A percentile compares a stretch with the other conserved stretches of the same genome.
Conservation (phyloP, 2,329 filamentous ascomycete genomes). For the Calonectria fujianensis region DNA sequence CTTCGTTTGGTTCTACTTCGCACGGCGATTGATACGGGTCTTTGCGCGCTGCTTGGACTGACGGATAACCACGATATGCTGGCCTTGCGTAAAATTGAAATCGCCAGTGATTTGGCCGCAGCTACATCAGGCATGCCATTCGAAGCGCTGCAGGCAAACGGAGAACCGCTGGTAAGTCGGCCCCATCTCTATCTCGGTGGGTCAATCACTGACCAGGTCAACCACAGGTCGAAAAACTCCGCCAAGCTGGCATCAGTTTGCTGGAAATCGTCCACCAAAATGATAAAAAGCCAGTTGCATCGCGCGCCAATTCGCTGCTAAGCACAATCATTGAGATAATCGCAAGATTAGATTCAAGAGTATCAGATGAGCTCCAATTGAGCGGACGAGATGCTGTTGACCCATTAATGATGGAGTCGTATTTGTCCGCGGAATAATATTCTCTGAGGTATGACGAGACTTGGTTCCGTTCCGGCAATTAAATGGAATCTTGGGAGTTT, state of each 20-base stretch:
- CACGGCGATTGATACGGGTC: conserved; percentile 22
- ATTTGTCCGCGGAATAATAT: conserved; percentile 41
- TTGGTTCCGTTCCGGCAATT: background rate
- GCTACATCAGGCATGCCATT: conserved; percentile 31
- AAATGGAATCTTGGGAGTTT: background rate
- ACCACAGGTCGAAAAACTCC: conserved; percentile 44
- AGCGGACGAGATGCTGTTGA: conserved; percentile 11
- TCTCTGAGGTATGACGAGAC: background rate
- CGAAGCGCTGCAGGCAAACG: conserved; percentile 39
- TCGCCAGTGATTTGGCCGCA: conserved; percentile 32
- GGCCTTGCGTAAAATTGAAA: conserved; percentile 39
- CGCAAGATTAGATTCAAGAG: conserved; percentile 38
- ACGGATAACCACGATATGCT: conserved; percentile 36
- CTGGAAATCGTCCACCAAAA: conserved; percentile 41
- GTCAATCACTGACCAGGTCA: background rate
- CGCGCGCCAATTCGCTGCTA: conserved; percentile 28
- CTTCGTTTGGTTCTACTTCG: conserved; percentile 33
- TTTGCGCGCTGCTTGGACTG: conserved; percentile 36
- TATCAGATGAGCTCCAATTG: conserved; percentile 40
- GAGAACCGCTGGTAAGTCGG: conserved; percentile 36
- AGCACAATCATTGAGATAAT: conserved; percentile 34
- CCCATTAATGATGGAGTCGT: background rate
- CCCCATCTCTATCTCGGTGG: background rate
- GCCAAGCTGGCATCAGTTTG: conserved; percentile 38
- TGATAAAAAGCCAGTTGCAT: conserved; percentile 23